Conservation (phyloP, 257 asterid species). For the Rehmannia glutinosa region DNA sequence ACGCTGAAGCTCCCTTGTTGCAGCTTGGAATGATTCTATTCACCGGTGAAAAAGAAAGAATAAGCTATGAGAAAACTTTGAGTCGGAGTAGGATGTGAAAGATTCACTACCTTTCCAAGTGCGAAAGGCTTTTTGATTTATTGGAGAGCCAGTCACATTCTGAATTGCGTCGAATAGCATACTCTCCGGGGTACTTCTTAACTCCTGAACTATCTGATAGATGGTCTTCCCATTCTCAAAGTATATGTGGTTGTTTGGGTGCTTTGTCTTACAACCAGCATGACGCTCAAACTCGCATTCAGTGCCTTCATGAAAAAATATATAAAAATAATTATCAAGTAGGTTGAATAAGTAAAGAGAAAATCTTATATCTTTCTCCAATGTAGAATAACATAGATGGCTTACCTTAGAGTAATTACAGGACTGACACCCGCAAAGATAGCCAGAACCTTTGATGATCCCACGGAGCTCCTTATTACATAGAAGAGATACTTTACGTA, state of each 20-base stretch:
- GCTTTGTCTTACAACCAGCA: slow-evolving; percentile 82
- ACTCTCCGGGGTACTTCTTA: slow-evolving; percentile 76
- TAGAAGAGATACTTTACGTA: slow-evolving; percentile 20
- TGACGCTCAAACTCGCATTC: slow-evolving; percentile 97
- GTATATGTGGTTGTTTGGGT: neutral
- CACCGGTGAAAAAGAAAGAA: slow-evolving; percentile 11
- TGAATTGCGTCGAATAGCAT: slow-evolving; percentile 63
- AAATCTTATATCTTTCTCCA: neutral
- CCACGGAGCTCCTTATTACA: slow-evolving; percentile 76
- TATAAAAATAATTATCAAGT: neutral
- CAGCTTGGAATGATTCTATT: slow-evolving; percentile 91
- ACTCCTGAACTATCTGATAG: slow-evolving; percentile 92
- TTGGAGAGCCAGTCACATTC: slow-evolving; percentile 81
- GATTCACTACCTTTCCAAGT: slow-evolving; percentile 81
- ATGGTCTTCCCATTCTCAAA: slow-evolving; percentile 55
- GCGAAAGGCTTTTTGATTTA: slow-evolving; percentile 85
- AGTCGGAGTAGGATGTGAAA: neutral
- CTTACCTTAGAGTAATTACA: slow-evolving; percentile 83
- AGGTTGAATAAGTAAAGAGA: neutral
- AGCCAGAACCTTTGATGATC: slow-evolving; percentile 84
- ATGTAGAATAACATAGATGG: neutral
- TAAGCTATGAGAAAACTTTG: neutral
- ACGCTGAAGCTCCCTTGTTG: slow-evolving; percentile 91
- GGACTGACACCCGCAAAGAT: slow-evolving; percentile 76
- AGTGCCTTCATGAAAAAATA: slow-evolving; percentile 53